These are phyloP conservation scores for Hemerocallis citrina DNA, from an alignment of 106 monocot species.

Conservation along the genomic window DNA sequence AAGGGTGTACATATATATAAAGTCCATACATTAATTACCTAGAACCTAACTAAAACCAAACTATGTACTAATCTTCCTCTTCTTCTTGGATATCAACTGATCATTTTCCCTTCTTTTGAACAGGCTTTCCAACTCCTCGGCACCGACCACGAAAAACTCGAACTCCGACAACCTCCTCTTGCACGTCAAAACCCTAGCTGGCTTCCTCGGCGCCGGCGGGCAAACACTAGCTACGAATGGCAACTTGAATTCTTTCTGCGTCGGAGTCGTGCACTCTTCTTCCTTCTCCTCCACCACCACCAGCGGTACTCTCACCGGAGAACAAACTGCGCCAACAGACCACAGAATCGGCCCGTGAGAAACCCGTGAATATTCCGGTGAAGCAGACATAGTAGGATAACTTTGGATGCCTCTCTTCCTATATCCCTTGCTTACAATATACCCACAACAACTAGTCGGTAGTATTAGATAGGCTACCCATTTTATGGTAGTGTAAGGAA, in stretches of 20 bases:
- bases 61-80: not conserved
- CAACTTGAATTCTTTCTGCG: slow-evolving; percentile 13
- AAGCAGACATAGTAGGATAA: slow-evolving; percentile 8
- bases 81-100: not conserved
- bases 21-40: too few relatives aligned
- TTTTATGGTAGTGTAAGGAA: too few relatives aligned
- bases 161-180: slow-evolving; percentile 36
- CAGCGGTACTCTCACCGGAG: not conserved
- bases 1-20: too few relatives aligned
- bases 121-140: slow-evolving; percentile 31
- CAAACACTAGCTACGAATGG: slow-evolving; percentile 5
- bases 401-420: not conserved
- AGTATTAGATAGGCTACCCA: not conserved
- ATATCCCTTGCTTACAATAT: not conserved
- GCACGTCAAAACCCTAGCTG: slow-evolving; percentile 6
- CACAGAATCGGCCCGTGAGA: not conserved
- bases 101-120: not conserved
- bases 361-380: slow-evolving; percentile 17
- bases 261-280: slow-evolving; percentile 20
- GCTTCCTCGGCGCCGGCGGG: slow-evolving; percentile 39
- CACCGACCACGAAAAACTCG: slow-evolving; percentile 10
- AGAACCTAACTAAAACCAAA: too few relatives aligned
- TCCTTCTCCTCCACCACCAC: not conserved
- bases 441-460: too few relatives aligned
- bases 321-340: not conserved